Percentiles rank a stretch among this genome's conserved stretches.
These are phyloP conservation scores for Sugiyamaella pinicola DNA, from an alignment of 1,139 yeast genomes.

Conservation along the genomic window DNA sequence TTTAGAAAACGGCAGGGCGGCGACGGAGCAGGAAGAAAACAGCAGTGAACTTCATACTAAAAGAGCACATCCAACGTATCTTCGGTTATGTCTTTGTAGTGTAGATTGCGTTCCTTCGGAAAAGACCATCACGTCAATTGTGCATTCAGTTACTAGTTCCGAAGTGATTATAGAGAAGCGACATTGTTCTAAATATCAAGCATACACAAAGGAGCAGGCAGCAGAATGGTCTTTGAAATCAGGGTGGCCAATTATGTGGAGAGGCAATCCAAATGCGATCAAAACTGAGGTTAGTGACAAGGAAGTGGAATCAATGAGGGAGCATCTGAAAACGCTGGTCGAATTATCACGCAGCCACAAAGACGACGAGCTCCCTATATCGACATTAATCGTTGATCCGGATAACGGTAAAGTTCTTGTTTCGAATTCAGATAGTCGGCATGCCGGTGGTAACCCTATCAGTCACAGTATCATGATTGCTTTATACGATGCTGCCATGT, in stretches of 20 bases:
- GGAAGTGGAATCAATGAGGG: conserved; percentile 50
- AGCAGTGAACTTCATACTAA: conserved; percentile 10
- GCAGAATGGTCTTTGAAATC: conserved; percentile 61
- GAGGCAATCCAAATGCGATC: conserved; percentile 86
- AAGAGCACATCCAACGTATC: conserved; percentile 21
- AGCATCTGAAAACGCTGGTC: conserved; percentile 45
- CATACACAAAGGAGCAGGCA: conserved; percentile 65
- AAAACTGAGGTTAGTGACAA: conserved; percentile 56
- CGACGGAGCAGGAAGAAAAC: background rate
- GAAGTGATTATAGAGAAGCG: conserved; percentile 36
- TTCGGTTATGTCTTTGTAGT: conserved; percentile 43
- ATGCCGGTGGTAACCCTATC: conserved; percentile 50
- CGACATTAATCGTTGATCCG: conserved; percentile 56
- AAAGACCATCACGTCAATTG: conserved; percentile 23
- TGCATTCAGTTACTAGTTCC: conserved; percentile 27
- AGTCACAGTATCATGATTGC: conserved; percentile 77
- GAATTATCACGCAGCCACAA: conserved; percentile 36
- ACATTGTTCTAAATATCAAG: conserved; percentile 55
- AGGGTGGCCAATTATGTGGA: conserved; percentile 90
- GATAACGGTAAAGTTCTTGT: conserved; percentile 44
- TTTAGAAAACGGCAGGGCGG: too few species aligned
- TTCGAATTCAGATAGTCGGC: conserved; percentile 46
- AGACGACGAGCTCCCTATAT: conserved; percentile 42
- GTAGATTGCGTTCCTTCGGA: conserved; percentile 31
- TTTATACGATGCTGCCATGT: conserved; percentile 59